Evolutionary conservation across 257 asterid genomes (phyloP), one percentile per base, ranked within the genome.

Genomic region (Leonotis leonurus): DNA sequence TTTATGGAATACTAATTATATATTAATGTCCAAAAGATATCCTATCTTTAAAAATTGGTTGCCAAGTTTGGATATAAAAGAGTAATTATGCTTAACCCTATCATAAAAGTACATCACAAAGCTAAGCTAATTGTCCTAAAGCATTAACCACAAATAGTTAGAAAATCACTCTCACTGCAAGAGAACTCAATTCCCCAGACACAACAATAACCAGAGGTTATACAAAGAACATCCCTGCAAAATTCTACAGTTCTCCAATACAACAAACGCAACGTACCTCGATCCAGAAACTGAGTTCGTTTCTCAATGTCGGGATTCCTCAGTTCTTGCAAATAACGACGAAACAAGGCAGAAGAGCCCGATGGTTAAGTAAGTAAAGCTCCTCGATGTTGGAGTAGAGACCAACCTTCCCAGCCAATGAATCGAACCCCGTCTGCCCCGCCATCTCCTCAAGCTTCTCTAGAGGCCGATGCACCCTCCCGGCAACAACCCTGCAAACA

Each of bases 361-460:
- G 81, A 11, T 94, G 83, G 49, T 75, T 77, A 26, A 90, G 95
- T 89, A 87, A 80, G 70, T 90, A 90, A 57, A 90, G 93, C 57
- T 90, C 97, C 82, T 90, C 97, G 17, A 88, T 82, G 26, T 87
- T 87, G 6, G 97, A 87, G 78, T 78, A 75, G 14, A 83, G 68
- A 2, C 96, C 97, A 8, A 90, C 93, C 76, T 87, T 90, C 55
- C 93, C 97, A 1, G 97, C 97, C 75, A 90, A 77, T 3, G 95
- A 89, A 50, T 89, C 94, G 8, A 84, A 89, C 56, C 97, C 95
- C 0, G 85, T 77, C 65, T 78, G 93, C 12, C 81, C 78, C 0
- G 75, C 81, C 54, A 87, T 81, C 21, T 87, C 97, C 59, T 76
- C 84, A 41, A 82, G 73, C 58, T 84, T 86, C 71, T 85, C 96